Conservation (phyloP, 176 grass and related monocot genomes). For the Saccharum officinarum region DNA sequence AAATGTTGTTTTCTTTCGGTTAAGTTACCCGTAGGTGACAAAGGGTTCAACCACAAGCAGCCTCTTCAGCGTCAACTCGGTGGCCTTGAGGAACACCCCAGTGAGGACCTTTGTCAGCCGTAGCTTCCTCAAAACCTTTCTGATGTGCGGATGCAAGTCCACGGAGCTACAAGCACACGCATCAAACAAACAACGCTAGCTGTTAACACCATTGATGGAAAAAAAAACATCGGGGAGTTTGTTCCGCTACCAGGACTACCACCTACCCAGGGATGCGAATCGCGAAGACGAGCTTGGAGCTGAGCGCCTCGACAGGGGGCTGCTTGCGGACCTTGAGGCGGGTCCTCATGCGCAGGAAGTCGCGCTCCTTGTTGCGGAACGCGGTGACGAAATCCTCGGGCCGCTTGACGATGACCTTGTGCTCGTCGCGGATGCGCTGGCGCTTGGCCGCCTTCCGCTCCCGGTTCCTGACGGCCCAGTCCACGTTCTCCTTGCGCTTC, state of each 20-base stretch:
- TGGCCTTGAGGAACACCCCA: conserved; percentile 83
- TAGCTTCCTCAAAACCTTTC: conserved; percentile 60
- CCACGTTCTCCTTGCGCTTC: conserved; percentile 82
- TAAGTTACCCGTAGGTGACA: conserved; percentile 79
- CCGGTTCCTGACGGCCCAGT: conserved; percentile 78
- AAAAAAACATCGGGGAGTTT: not conserved
- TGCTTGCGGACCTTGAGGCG: conserved; percentile 68
- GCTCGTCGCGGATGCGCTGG: conserved; percentile 37
- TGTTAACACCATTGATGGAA: not conserved
- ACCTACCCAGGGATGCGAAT: conserved; percentile 86
- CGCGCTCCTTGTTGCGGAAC: conserved; percentile 86
- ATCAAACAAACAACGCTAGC: not conserved
- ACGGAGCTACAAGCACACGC: conserved; percentile 43
- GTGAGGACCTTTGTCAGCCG: conserved; percentile 59
- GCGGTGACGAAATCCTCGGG: conserved; percentile 89
- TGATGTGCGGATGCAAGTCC: conserved; percentile 77
- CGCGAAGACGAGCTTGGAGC: conserved; percentile 74
- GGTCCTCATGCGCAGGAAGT: conserved; percentile 64
- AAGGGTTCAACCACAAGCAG: conserved; percentile 77
- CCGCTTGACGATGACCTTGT: conserved; percentile 58
- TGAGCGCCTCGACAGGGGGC: conserved; percentile 31
- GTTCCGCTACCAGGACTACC: not conserved
- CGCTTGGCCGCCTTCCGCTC: conserved; percentile 52
- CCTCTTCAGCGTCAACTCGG: conserved; percentile 64
- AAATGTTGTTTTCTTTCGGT: not conserved